Evolutionary conservation across 2,329 filamentous ascomycete species (phyloP), one percentile per base, ranked within the genome.

Genomic region (Tympanopsis confertula): DNA sequence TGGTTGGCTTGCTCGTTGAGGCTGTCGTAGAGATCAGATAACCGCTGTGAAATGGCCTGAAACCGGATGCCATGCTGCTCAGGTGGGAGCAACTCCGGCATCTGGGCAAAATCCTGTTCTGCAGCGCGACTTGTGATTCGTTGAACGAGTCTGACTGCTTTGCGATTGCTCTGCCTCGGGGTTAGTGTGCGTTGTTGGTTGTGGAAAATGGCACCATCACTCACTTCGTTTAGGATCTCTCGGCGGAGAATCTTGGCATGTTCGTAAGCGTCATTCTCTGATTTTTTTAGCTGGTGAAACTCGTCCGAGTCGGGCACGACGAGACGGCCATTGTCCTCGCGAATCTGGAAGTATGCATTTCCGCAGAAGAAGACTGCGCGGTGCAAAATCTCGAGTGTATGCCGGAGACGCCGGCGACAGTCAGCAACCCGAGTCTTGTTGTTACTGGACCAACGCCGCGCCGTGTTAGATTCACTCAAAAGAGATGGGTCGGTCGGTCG

Each of bases 361-460:
- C 81, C 86, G 19, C 80, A 81, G 51, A 93, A 94, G 59, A 95
- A 95, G 1, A 77, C 68, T 20, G 82, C 86, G 45, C 81, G 77
- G 53, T 95, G 89, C 42, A 88, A 72, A 32, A 93, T 58, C 51
- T 94, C 86, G n/a, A 94, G 63, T 3, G 84, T 78, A 15, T 66
- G 69, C 10, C 86, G 78, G 17, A 94, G 63, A 30, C 77, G 72
- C 38, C 78, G 74, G 22, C 78, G 74, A 37, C 71, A 68, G 26
- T 75, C 68, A 36, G 69, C 65, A 18, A 85, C 48, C 15, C 69
- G 69, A 7, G 48, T 51, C 12, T 45, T 20, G 13, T 38, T 19
- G 39, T 24, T n/a, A 22, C 35, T 15, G 32, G 13, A 26, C 33
- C 18, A 35, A 18, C 18, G 22, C 20, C 15, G 7, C 17, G 13